Percentiles rank a stretch among this genome's conserved stretches.
phyloP scores from a whole-genome alignment of 148 eudicot species.

The Vaccinium myrtillus region DNA sequence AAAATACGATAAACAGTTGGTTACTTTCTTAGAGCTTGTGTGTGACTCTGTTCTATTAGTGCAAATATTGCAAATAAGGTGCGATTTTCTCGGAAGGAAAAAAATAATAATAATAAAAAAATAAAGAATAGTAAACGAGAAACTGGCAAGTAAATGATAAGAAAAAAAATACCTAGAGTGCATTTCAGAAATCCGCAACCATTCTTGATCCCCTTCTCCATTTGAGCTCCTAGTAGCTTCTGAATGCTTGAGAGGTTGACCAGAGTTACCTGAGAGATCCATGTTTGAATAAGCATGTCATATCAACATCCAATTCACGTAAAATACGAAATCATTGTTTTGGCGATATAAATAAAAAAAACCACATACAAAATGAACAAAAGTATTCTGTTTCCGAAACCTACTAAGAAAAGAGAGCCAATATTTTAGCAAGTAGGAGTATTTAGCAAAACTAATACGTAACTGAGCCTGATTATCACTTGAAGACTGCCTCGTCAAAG shows the following conservation, averaged over 20 bases:
- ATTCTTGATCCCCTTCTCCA: constrained; percentile 58
- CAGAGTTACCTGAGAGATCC: constrained; percentile 35
- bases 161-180: constrained; percentile 60
- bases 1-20: neutral
- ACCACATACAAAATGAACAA: neutral
- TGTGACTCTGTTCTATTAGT: neutral
- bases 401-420: neutral
- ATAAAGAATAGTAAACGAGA: neutral
- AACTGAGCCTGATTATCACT: neutral
- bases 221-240: constrained; percentile 34
- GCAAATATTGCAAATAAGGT: neutral
- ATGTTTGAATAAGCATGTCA: neutral
- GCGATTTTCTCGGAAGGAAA: neutral
- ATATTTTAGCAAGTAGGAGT: neutral
- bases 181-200: constrained; percentile 65
- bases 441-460: neutral
- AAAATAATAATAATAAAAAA: neutral
- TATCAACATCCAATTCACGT: neutral
- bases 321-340: neutral
- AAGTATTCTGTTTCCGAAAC: neutral
- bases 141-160: constrained; percentile 8
- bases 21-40: neutral
- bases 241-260: constrained; percentile 31
- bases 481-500: neutral
- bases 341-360: neutral